These are phyloP conservation scores for Hypocreales sp. DNA, from an alignment of 2,329 filamentous ascomycete species.

Conservation along the genomic window DNA sequence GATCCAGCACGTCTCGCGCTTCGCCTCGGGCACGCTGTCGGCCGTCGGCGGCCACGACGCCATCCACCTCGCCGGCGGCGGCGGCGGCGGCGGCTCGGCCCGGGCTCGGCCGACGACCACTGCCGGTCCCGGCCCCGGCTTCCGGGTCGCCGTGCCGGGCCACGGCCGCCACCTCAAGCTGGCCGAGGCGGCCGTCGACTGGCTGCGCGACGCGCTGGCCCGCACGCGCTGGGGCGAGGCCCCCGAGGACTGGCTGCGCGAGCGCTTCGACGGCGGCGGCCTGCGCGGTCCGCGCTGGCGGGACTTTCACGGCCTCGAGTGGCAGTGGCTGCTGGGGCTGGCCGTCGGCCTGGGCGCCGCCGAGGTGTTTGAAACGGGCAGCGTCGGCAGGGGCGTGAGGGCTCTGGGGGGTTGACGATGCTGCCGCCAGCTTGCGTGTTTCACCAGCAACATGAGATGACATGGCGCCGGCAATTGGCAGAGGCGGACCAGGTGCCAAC, in stretches of 20 bases:
- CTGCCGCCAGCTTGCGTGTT: no score
- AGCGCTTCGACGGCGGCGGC: slow-evolving; percentile 55
- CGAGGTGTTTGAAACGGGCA: slow-evolving; percentile 61
- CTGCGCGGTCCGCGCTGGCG: slow-evolving; percentile 38
- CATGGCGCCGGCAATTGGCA: no score
- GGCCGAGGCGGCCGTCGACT: slow-evolving; percentile 41
- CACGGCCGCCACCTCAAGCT: slow-evolving; percentile 55
- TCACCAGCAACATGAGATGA: background rate
- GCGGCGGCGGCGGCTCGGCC: slow-evolving; percentile 18
- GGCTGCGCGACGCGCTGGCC: slow-evolving; percentile 42
- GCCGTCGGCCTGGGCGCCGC: slow-evolving; percentile 54
- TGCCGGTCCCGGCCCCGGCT: slow-evolving; percentile 8
- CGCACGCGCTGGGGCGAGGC: slow-evolving; percentile 47
- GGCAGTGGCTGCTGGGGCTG: slow-evolving; percentile 58
- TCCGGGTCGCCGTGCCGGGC: slow-evolving; percentile 48
- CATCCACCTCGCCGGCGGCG: slow-evolving; percentile 47
- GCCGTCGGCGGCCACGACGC: slow-evolving; percentile 56
- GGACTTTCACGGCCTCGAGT: slow-evolving; percentile 51
- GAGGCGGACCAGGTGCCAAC: no score
- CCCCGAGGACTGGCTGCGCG: slow-evolving; percentile 43
- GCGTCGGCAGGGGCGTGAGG: slow-evolving; percentile 53
- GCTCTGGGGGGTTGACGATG: slow-evolving; percentile 13
- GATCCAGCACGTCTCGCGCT: slow-evolving; percentile 45
- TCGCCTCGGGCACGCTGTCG: slow-evolving; percentile 51
- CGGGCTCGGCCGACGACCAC: slow-evolving; percentile 4